Base-by-base conservation (phyloP, 208 protist species). In the Tritrichomonas foetus region DNA sequence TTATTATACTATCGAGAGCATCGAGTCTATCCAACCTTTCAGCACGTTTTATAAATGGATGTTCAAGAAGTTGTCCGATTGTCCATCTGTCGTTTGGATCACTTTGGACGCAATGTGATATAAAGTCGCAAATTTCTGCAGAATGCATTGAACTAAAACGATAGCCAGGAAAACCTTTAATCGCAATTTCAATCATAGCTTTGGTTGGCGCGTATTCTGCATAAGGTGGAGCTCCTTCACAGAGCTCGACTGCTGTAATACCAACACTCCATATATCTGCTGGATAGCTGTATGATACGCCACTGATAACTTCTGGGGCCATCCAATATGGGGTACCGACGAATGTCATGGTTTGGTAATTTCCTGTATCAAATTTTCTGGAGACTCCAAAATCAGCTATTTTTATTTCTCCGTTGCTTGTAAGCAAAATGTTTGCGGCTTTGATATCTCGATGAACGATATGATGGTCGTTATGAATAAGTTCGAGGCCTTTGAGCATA, bases 391-490 rank as follows among this genome's bases (percentile, higher is more conserved):
- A 96, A 84, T 96, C 95, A 30, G 94, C 94, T 8, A 96, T 74
- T 75, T 95, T 95, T 14, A 80, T 66, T 39, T 25, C 2, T 22
- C 95, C 95, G 0, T 94, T 22, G 16, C 57, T 49, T 1, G 66
- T 94, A 30, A 95, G 33, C 33, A 94, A 80, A 30, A 72, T 89
- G 41, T 95, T 95, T 30, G 92, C 80, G 27, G 94, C 95, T 94
- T 98, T 98, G 66, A 98, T 97, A 94, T 99, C 98, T 53, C 98
- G 94, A 92, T 98, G 98, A 41, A 98, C 96, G 93, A 97, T 49
- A 33, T 89, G 44, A 36, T 57, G 47, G 8, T 89, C 27, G 13
- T 44, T 89, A 57, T 89, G 78, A 30, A 89, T 8, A n/a, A 57
- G n/a, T 13, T 57, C 9, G 39, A 89, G 44, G 3, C 47, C 78